Conservation (phyloP, 1,284 basidiomycete species). For the Pholiota adiposa region DNA sequence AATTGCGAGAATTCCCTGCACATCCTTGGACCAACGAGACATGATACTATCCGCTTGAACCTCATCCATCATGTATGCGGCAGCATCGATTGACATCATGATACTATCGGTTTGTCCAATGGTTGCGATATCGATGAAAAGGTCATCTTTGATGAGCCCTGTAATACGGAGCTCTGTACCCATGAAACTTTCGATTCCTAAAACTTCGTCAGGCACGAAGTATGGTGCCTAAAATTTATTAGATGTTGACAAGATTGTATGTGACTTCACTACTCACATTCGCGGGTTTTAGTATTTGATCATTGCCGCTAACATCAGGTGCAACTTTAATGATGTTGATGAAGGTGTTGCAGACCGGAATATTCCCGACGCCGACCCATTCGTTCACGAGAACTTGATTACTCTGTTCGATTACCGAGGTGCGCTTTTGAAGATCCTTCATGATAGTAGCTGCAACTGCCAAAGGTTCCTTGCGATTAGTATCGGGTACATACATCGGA, state of each 20-base stretch:
- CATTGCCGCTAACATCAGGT: slow-evolving; percentile 15
- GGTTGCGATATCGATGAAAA: slow-evolving; percentile 47
- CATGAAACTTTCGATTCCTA: slow-evolving; percentile 12
- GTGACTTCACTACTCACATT: slow-evolving; percentile 23
- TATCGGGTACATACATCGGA: slow-evolving; percentile 39
- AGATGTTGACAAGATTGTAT: neutral
- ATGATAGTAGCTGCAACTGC: slow-evolving; percentile 39
- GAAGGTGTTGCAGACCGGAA: slow-evolving; percentile 48
- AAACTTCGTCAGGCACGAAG: slow-evolving; percentile 29
- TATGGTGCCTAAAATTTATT: slow-evolving; percentile 34
- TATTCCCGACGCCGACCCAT: slow-evolving; percentile 28
- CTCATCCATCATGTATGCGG: slow-evolving; percentile 33
- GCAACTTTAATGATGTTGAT: slow-evolving; percentile 49
- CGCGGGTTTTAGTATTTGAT: slow-evolving; percentile 26
- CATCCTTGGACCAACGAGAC: slow-evolving; percentile 27
- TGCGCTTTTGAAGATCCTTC: slow-evolving; percentile 40
- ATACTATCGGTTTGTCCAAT: slow-evolving; percentile 35
- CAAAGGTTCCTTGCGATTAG: slow-evolving; percentile 23
- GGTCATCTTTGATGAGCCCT: slow-evolving; percentile 41
- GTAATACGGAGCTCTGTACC: slow-evolving; percentile 24
- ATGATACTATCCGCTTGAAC: slow-evolving; percentile 35
- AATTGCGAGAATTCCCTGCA: slow-evolving; percentile 18
- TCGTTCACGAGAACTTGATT: slow-evolving; percentile 43
- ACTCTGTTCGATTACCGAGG: slow-evolving; percentile 46
- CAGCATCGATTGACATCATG: slow-evolving; percentile 46